These are phyloP conservation scores for Xerocomellus intermedius DNA, from an alignment of 768 basidiomycete genomes.

Conservation along the genomic window DNA sequence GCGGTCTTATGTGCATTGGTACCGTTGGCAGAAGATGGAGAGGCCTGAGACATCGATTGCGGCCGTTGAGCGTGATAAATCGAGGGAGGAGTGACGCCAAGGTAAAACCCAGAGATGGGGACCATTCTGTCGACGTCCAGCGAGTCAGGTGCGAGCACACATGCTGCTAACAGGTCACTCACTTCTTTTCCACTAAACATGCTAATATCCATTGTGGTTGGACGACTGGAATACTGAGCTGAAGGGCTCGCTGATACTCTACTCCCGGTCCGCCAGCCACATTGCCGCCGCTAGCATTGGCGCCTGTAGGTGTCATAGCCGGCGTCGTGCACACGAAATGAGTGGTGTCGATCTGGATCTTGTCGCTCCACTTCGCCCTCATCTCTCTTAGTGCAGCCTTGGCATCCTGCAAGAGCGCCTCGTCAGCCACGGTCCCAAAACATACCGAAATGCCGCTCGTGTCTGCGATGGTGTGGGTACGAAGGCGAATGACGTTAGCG, in stretches of 20 bases:
- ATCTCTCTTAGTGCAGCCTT: constrained; percentile 81
- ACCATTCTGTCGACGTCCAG: constrained; percentile 62
- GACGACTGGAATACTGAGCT: constrained; percentile 91
- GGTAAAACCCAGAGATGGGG: constrained; percentile 78
- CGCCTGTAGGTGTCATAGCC: constrained; percentile 60
- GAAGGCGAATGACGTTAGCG: constrained; percentile 77
- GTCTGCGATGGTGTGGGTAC: constrained; percentile 93
- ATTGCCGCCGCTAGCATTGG: constrained; percentile 51
- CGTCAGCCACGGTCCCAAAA: constrained; percentile 87
- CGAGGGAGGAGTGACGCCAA: constrained; percentile 61
- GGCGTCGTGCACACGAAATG: constrained; percentile 97
- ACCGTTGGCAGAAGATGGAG: constrained; percentile 40
- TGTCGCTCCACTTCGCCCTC: constrained; percentile 87
- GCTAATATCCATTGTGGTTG: constrained; percentile 95
- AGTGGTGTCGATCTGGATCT: constrained; percentile 96
- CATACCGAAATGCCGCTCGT: constrained; percentile 94
- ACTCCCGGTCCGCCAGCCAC: constrained; percentile 65
- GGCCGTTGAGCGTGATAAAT: constrained; percentile 45
- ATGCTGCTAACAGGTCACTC: constrained; percentile 24
- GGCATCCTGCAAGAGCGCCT: constrained; percentile 72
- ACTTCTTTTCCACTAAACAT: constrained; percentile 84
- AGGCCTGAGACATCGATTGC: constrained; percentile 76
- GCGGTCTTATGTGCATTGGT: constrained; percentile 34
- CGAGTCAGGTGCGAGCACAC: not conserved
- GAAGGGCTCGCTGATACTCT: constrained; percentile 93